Evolutionary conservation across 257 asterid species (phyloP).

Genomic region (Vinca minor): DNA sequence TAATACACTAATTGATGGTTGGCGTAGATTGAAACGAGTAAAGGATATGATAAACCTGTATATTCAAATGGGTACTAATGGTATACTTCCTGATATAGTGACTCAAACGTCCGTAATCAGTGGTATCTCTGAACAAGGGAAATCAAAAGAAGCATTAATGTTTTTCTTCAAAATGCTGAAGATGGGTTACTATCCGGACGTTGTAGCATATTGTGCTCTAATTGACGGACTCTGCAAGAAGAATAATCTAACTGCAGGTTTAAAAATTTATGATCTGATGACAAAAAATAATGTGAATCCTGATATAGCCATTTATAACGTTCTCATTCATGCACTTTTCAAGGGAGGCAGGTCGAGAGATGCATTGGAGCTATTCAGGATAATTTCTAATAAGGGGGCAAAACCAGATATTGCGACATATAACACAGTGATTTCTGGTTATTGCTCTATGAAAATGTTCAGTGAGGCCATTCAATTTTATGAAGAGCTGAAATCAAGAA

Average conservation of each 20-base stretch:
- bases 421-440: conserved; percentile 18
- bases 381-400: conserved; percentile 13
- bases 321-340: conserved; percentile 30
- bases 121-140: conserved; percentile 23
- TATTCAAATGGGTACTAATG: conserved; percentile 20
- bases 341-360: conserved; percentile 16
- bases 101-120: conserved; percentile 27
- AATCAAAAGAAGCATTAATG: conserved; percentile 16
- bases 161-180: conserved; percentile 32
- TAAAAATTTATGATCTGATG: conserved; percentile 28
- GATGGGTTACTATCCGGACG: conserved; percentile 32
- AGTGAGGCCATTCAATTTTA: conserved; percentile 11
- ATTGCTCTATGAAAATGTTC: conserved; percentile 17
- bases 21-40: conserved; percentile 26
- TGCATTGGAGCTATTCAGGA: conserved; percentile 32
- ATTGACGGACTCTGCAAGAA: conserved; percentile 35
- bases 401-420: conserved; percentile 16
- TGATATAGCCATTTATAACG: conserved; percentile 30
- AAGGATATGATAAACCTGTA: conserved; percentile 21
- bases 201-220: conserved; percentile 27
- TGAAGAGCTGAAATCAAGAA: conserved; percentile 13
- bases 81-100: conserved; percentile 29
- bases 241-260: conserved; percentile 24
- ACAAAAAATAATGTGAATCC: conserved; percentile 23
- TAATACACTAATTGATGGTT: conserved; percentile 37